Evolutionary conservation across 1,284 basidiomycete genomes (phyloP).

Genomic region (Veloporphyrellus conicus): DNA sequence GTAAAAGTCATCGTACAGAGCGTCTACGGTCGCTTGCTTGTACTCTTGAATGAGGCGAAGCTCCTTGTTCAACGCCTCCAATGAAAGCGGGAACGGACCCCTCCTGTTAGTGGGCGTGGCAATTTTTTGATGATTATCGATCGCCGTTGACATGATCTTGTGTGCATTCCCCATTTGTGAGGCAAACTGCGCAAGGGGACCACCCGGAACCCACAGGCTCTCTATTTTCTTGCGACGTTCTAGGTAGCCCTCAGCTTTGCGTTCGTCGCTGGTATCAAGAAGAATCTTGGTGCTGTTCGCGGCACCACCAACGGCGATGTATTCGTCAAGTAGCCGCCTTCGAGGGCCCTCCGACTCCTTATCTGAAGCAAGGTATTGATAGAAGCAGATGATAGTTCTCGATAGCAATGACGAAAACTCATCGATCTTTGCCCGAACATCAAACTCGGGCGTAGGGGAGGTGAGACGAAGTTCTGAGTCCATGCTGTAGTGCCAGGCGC

Average conservation of each 20-base stretch:
- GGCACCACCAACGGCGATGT: conserved; percentile 28
- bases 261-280: conserved; percentile 24
- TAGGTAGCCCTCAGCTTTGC: conserved; percentile 22
- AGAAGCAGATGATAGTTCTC: conserved; percentile 27
- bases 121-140: conserved; percentile 21
- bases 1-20: conserved; percentile 24
- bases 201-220: conserved; percentile 16
- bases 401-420: conserved; percentile 22
- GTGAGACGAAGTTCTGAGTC: conserved; percentile 3
- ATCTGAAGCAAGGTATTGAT: conserved; percentile 31
- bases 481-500: conserved; percentile 12
- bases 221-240: conserved; percentile 23
- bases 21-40: conserved; percentile 15
- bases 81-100: conserved; percentile 20
- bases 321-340: conserved; percentile 25
- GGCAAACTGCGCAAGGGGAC: conserved; percentile 20
- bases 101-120: conserved; percentile 14
- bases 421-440: conserved; percentile 25
- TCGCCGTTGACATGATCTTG: conserved; percentile 21
- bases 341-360: conserved; percentile 23
- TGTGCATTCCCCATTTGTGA: conserved; percentile 21
- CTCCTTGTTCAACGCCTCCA: conserved; percentile 25
- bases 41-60: conserved; percentile 22
- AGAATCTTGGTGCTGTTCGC: conserved; percentile 28
- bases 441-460: conserved; percentile 10